These are phyloP conservation scores for Sporormia fimetaria DNA, from an alignment of 495 filamentous ascomycete species.

Conservation along the genomic window DNA sequence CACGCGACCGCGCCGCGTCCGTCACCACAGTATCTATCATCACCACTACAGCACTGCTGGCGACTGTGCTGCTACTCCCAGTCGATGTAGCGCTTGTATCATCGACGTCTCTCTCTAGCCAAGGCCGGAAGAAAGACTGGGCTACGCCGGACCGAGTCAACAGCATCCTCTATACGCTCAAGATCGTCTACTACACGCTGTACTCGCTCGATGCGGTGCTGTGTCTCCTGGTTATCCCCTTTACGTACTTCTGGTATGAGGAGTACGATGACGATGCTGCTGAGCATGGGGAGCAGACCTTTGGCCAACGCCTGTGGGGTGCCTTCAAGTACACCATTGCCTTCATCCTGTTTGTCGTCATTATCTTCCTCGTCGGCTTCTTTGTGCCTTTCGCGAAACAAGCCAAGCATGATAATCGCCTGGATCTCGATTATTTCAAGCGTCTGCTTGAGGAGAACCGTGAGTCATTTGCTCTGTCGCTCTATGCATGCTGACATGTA, in stretches of 20 bases:
- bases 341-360: constrained; percentile 66
- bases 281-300: constrained; percentile 62
- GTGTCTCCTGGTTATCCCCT: constrained; percentile 82
- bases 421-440: constrained; percentile 86
- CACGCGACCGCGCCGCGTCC: constrained; percentile 67
- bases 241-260: constrained; percentile 97
- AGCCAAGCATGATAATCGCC: constrained; percentile 44
- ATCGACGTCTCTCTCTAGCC: constrained; percentile 62
- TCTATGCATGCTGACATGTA: constrained; percentile 19
- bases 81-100: constrained; percentile 94
- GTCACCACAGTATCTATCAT: constrained; percentile 76
- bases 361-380: constrained; percentile 84
- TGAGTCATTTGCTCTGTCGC: constrained; percentile 32
- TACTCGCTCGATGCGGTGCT: constrained; percentile 88
- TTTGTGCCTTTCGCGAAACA: constrained; percentile 66
- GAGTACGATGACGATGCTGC: constrained; percentile 82
- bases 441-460: constrained; percentile 69
- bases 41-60: constrained; percentile 74
- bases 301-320: constrained; percentile 58
- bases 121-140: constrained; percentile 88
- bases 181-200: constrained; percentile 81
- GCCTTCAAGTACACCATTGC: constrained; percentile 83
- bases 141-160: constrained; percentile 68
- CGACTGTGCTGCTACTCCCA: constrained; percentile 82
- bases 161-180: constrained; percentile 63